Percentiles rank a stretch among this genome's conserved stretches.
Conservation (phyloP, 768 basidiomycete genomes). For the Termitomyces sp. region DNA sequence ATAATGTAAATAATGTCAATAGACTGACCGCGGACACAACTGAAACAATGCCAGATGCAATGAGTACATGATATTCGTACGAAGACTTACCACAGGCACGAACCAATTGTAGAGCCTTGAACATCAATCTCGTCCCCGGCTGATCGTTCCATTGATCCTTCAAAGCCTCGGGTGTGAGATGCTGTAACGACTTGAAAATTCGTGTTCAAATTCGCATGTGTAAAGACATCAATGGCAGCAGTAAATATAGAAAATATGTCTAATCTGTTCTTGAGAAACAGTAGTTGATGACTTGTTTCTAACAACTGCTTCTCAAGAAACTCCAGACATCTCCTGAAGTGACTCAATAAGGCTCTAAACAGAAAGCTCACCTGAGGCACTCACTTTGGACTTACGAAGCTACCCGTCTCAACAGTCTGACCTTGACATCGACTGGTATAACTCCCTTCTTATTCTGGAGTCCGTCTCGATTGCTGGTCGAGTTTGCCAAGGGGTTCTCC, state of each 20-base stretch:
- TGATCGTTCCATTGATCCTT: too few species aligned
- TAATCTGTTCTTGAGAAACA: conserved; percentile 76
- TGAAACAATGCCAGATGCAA: conserved; percentile 82
- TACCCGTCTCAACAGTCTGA: conserved; percentile 78
- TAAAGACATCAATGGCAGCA: conserved; percentile 84
- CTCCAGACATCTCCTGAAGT: too few species aligned
- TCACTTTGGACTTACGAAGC: conserved; percentile 92
- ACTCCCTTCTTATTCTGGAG: conserved; percentile 83
- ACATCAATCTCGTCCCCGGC: too few species aligned
- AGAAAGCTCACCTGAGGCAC: conserved; percentile 70
- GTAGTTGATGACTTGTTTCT: too few species aligned
- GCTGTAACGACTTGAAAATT: conserved; percentile 65
- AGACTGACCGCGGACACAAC: conserved; percentile 68
- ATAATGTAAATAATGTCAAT: neutral
- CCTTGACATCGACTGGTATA: conserved; percentile 71
- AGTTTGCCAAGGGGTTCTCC: conserved; percentile 17
- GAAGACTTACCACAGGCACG: conserved; percentile 41
- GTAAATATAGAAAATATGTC: conserved; percentile 88
- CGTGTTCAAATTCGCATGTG: conserved; percentile 80
- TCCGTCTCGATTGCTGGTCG: conserved; percentile 61
- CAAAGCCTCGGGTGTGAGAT: conserved; percentile 57
- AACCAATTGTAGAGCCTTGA: too few species aligned
- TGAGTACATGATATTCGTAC: conserved; percentile 33
- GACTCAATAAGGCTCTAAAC: conserved; percentile 34
- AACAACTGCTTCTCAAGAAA: too few species aligned